phyloP scores from a whole-genome alignment of 2,329 filamentous ascomycete species.

The Neospermospora avenae region DNA sequence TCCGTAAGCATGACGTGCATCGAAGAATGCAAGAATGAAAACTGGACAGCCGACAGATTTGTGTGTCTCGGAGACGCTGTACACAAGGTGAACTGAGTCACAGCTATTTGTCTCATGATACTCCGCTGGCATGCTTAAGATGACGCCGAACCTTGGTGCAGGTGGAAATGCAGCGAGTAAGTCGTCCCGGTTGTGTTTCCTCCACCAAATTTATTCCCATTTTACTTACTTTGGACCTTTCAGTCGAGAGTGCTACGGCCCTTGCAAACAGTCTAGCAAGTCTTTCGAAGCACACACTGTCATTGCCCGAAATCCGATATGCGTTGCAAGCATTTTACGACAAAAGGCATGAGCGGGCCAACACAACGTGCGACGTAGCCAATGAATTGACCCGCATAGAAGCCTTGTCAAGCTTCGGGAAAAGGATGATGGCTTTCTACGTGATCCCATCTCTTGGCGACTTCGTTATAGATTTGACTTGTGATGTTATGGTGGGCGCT shows the following conservation, averaged over 20 bases:
- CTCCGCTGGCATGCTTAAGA: not conserved
- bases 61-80: slow-evolving; percentile 27
- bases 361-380: slow-evolving; percentile 19
- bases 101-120: not conserved
- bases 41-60: slow-evolving; percentile 24
- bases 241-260: slow-evolving; percentile 37
- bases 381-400: slow-evolving; percentile 28
- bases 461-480: slow-evolving; percentile 20
- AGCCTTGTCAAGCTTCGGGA: slow-evolving; percentile 14
- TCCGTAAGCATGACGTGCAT: slow-evolving; percentile 12
- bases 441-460: slow-evolving; percentile 22
- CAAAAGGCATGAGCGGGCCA: slow-evolving; percentile 21
- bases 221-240: not conserved
- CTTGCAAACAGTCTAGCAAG: slow-evolving; percentile 33
- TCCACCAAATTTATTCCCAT: not conserved
- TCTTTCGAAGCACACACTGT: slow-evolving; percentile 1
- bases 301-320: not conserved
- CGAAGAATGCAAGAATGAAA: slow-evolving; percentile 22
- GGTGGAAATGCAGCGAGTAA: slow-evolving; percentile 38
- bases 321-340: slow-evolving; percentile 16
- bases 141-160: slow-evolving; percentile 32
- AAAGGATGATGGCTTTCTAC: slow-evolving; percentile 22
- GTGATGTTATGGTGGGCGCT: slow-evolving; percentile 24
- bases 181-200: not conserved
- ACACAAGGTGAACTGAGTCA: slow-evolving; percentile 24